Base-by-base conservation (phyloP, 371 early-diverging fungal species). In the Coelomomyces lativittatus region DNA sequence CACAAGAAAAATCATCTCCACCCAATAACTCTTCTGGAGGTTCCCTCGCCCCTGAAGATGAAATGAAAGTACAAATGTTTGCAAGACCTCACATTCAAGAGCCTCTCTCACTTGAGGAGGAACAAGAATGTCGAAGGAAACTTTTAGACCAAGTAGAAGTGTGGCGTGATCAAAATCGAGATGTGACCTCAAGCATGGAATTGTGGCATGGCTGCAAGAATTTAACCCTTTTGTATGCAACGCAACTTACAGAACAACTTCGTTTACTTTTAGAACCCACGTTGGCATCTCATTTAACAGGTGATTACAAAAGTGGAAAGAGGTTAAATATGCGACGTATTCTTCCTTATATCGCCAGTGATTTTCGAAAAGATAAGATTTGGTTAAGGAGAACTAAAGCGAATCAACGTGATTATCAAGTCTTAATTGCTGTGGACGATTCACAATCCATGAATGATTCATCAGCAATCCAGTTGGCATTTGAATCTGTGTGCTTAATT, bases 241-340 rank as follows among this genome's bases (percentile, higher is more conserved):
- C 88, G 56, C 69, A 82, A 26, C 72, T 97, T 10, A 86, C 88
- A 54, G 95, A 97, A 62, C 88, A 93, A 53, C 76, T 99, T 33
- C 82, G 93, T 15, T 72, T 91, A 49, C 89, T 98, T 51, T 71
- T 99, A 43, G 96, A 93, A 53, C 92, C 95, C 0, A 98, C 98
- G 24, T 75, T 89, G 56, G 89, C 91, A 1, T 85, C 87, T 28
- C 89, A 92, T 59, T 81, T 98, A 51, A 86, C 83, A 59, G 99
- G 99, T 36, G 97, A 98, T 70, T 99, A 93, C 64, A 83, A 85
- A 45, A 93, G 88, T 29, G 99, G 99, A 49, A 98, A 98, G 64
- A 88, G 98, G 25, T 80, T 99, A 48, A 99, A 98, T 63, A 97
- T 99, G 93, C 89, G 92, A 60, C 95, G 88, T 71, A 86, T 99